Evolutionary conservation across 179 eudicot genomes (phyloP), one percentile per base, ranked within the genome.

Genomic region (Dionaea muscipula): DNA sequence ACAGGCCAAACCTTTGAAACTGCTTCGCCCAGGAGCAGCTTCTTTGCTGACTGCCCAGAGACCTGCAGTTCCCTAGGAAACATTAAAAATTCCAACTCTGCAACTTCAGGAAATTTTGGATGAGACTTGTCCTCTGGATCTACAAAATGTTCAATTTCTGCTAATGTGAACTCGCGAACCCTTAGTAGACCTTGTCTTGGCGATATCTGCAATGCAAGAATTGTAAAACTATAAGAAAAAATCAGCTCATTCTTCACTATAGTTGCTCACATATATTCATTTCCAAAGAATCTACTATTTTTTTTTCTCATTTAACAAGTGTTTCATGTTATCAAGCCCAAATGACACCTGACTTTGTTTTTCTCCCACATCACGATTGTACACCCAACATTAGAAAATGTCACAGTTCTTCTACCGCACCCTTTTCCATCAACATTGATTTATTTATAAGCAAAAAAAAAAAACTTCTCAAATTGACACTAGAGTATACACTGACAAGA

Each of bases 81-180:
- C 97, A 90, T 90, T 38, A 81, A 47, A 64, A 86, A 81, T 66
- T 90, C 94, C 55, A 86, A 68, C 23, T 78, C 59, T 64, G 81
- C 71, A 68, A 90, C 94, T 60, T 83, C 94, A 5, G 70, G 24
- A 60, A 83, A 86, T 68, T 80, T 90, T 13, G 90, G 94, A 65
- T 90, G 95, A 59, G 90, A 78, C 70, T 90, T 90, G 63, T 90
- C 85, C 15, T 81, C 83, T 13, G 95, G 97, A 64, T 90, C 97
- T 66, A 90, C 95, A 75, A 90, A 90, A 63, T 90, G 97, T 70
- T 90, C 97, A 26, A 90, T 90, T 65, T 90, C 95, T 19, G 97
- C 95, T 53, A 90, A 68, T n/a, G 97, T 90, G 61, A 90, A 90
- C 57, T 90, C 97, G 47, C 95, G 94, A 44, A 90, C 95, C 75